Conservation (phyloP, 805 yeast species). For the Cyberlindnera mrakii region DNA sequence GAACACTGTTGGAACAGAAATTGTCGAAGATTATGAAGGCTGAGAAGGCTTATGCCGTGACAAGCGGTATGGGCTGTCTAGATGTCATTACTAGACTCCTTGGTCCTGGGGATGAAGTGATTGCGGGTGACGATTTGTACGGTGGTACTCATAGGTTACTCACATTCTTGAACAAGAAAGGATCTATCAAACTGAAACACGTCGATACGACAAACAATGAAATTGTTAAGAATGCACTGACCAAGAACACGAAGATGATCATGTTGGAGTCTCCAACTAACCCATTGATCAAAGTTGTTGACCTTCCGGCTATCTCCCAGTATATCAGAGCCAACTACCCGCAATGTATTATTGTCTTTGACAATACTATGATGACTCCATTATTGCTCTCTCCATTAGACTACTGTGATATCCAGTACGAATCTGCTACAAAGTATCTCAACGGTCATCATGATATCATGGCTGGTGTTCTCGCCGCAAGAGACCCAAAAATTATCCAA, state of each 20-base stretch:
- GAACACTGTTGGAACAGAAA: conserved; percentile 74
- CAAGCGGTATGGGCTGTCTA: conserved; percentile 89
- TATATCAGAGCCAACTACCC: conserved; percentile 66
- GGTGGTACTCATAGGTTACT: conserved; percentile 91
- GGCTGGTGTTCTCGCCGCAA: conserved; percentile 88
- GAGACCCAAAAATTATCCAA: conserved; percentile 57
- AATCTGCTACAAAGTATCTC: conserved; percentile 86
- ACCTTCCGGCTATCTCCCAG: conserved; percentile 59
- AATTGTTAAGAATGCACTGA: conserved; percentile 50
- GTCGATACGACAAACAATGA: conserved; percentile 75
- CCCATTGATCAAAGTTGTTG: conserved; percentile 85
- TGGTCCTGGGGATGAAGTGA: conserved; percentile 78
- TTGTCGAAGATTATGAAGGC: conserved; percentile 75
- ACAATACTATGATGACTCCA: conserved; percentile 97
- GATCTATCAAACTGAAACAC: conserved; percentile 62
- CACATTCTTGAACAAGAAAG: conserved; percentile 59
- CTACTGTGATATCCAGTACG: conserved; percentile 85
- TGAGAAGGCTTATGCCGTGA: conserved; percentile 70
- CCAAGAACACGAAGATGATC: conserved; percentile 61
- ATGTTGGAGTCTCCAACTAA: conserved; percentile 90
- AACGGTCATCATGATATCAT: conserved; percentile 95
- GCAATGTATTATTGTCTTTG: conserved; percentile 71
- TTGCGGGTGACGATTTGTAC: conserved; percentile 91
- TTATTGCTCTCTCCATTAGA: conserved; percentile 78
- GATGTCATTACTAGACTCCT: conserved; percentile 77